phyloP scores from a whole-genome alignment of 495 filamentous ascomycete genomes.

The Penicillium psychrofluorescens region DNA sequence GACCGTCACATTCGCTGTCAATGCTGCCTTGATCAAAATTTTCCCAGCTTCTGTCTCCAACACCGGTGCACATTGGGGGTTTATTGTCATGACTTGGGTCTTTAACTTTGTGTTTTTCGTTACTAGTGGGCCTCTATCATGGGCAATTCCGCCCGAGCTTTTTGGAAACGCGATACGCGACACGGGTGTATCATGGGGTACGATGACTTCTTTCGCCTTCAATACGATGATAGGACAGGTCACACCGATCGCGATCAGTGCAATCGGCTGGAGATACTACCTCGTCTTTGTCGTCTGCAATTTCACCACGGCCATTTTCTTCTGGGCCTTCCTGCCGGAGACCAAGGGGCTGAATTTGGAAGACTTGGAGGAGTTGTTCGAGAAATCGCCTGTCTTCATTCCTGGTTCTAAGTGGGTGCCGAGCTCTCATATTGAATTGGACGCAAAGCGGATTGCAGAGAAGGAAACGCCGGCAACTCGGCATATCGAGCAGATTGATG shows the following conservation, averaged over 20 bases:
- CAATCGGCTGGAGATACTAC: constrained; percentile 40
- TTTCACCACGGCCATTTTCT: constrained; percentile 45
- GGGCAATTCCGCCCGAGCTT: constrained; percentile 47
- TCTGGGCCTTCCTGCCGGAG: constrained; percentile 53
- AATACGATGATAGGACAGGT: constrained; percentile 60
- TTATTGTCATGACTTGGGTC: too few species aligned
- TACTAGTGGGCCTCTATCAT: constrained; percentile 30
- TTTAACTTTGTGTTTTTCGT: too few species aligned
- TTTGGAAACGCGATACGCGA: constrained; percentile 55
- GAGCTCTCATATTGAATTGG: too few species aligned
- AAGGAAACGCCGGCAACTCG: too few species aligned
- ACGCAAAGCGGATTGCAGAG: too few species aligned
- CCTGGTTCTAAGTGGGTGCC: too few species aligned
- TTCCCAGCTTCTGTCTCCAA: too few species aligned
- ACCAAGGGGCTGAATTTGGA: constrained; percentile 50
- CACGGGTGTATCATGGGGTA: constrained; percentile 52
- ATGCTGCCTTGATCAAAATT: constrained; percentile 37
- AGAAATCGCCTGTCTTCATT: constrained; percentile 16
- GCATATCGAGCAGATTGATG: too few species aligned
- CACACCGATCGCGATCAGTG: constrained; percentile 42
- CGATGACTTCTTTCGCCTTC: constrained; percentile 54
- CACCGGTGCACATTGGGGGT: too few species aligned
- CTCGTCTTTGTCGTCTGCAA: constrained; percentile 38
- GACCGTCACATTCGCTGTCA: constrained; percentile 12
- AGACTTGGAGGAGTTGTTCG: constrained; percentile 57